Base-by-base conservation (phyloP, 306 rosid genomes). In the Gastrolobium villosum region DNA sequence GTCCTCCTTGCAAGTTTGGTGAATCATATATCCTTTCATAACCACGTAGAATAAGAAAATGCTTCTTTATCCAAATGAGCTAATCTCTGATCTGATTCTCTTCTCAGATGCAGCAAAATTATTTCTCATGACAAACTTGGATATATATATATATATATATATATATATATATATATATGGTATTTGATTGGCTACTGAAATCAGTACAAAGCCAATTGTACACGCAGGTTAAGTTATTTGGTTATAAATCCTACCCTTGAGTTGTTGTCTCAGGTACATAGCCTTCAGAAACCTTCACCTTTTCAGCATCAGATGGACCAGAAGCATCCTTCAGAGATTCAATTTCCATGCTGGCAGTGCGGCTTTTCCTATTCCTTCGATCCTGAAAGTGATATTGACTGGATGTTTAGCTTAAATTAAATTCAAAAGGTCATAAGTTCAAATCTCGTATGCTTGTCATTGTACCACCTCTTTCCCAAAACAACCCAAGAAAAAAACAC, bases 301-400 rank as follows among this genome's bases (percentile, higher is more conserved):
- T 80, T 71, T 84, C 85, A 4, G 82, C 64, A 46, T 82, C 84
- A 39, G 90, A 77, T 71, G 88, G 78, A 80, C 72, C 82, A 48
- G 91, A 59, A 71, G 61, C 64, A 66, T 94, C 97, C 86, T 88
- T 90, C 75, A 79, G 31, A n/a, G 92, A 86, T 69, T 94, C 98
- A 4, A 89, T 89, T 45, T 90, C 98, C 89, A 89, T 85, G 86
- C 94, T 90, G 1, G 74, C 72, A 6, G 92, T 78, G 14, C 89
- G 89, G 84, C 91, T 88, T 83, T 79, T 92, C 55, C 94, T 81
- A 78, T 84, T 88, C 85, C 97, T 89, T 81, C 95, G 92, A 89
- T 94, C 97, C 98, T 94, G 88, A 73, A 82, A 65, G 39, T 6
- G 71, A 35, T 55, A 49, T n/a, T n/a, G 64, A 71, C 20, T 39